These are phyloP conservation scores for Penicillium pancosmium DNA, from an alignment of 495 filamentous ascomycete species.

Conservation along the genomic window DNA sequence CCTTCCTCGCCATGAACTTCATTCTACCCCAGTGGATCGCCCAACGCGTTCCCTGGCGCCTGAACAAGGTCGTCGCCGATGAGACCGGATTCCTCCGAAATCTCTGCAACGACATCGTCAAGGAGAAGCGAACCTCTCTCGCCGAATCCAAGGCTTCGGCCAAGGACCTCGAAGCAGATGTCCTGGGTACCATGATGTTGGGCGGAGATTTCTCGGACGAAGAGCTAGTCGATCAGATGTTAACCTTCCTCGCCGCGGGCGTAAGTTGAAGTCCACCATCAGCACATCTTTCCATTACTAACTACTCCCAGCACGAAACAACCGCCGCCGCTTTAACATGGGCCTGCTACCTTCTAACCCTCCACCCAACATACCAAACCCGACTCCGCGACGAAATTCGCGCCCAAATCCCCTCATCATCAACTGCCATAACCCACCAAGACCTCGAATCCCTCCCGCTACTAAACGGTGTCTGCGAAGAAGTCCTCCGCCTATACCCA, in stretches of 20 bases:
- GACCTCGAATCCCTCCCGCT: slow-evolving; percentile 54
- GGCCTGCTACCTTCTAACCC: slow-evolving; percentile 53
- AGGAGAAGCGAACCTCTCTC: slow-evolving; percentile 56
- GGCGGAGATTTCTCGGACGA: slow-evolving; percentile 60
- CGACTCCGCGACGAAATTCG: slow-evolving; percentile 52
- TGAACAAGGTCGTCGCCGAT: slow-evolving; percentile 62
- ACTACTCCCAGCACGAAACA: slow-evolving; percentile 51
- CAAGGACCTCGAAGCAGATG: slow-evolving; percentile 64
- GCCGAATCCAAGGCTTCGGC: slow-evolving; percentile 61
- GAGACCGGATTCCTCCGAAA: slow-evolving; percentile 62
- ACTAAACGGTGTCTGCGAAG: slow-evolving; percentile 56
- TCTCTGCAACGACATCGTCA: slow-evolving; percentile 67
- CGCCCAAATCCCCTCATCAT: slow-evolving; percentile 36
- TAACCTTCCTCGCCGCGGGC: slow-evolving; percentile 57
- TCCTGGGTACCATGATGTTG: slow-evolving; percentile 58
- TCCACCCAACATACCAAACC: slow-evolving; percentile 48
- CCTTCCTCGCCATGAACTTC: slow-evolving; percentile 51
- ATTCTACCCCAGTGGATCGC: slow-evolving; percentile 51
- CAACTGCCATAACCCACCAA: slow-evolving; percentile 30
- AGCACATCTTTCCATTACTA: background rate
- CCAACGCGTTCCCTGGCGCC: slow-evolving; percentile 61
- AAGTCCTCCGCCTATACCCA: slow-evolving; percentile 52
- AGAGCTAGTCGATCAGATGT: slow-evolving; percentile 55
- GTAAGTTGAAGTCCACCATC: slow-evolving; percentile 21
- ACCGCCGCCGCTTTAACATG: slow-evolving; percentile 57